These are phyloP conservation scores for Solanum chacoense DNA, from an alignment of 305 asterid genomes.

Conservation along the genomic window DNA sequence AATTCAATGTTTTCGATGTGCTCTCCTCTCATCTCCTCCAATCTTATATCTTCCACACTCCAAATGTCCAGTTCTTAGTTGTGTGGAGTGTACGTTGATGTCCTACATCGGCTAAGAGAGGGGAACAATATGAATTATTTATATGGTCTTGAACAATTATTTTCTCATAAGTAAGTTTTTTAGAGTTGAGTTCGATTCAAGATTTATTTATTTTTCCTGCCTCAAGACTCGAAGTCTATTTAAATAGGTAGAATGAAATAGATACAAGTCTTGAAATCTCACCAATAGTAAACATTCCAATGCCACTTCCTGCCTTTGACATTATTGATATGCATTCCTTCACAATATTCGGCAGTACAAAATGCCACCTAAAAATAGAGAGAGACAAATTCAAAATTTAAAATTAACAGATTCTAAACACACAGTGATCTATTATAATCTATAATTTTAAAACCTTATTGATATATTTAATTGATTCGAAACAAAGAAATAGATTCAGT, in stretches of 20 bases:
- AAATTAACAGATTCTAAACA: not conserved
- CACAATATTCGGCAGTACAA: conserved; percentile 38
- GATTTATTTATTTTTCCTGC: not conserved
- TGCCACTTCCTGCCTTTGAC: conserved; percentile 54
- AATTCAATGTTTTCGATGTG: not conserved
- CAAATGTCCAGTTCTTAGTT: not conserved
- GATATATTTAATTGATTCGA: not conserved
- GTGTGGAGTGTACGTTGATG: not conserved
- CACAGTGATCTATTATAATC: not conserved
- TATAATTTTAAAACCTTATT: not conserved
- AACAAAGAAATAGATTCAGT: not conserved
- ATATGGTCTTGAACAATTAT: not conserved
- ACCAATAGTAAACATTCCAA: conserved; percentile 60
- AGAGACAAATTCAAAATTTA: not conserved
- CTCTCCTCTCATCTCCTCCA: not conserved
- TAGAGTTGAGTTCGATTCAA: not conserved
- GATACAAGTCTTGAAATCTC: not conserved
- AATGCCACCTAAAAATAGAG: conserved; percentile 29
- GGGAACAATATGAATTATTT: not conserved
- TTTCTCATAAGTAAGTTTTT: not conserved
- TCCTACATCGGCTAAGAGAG: not conserved
- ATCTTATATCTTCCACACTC: not conserved
- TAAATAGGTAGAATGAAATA: not conserved
- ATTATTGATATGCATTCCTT: conserved; percentile 44
- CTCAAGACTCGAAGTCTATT: not conserved